Evolutionary conservation across 352 stramenopile genomes (phyloP).

Genomic region (Globisporangium iwayamae): DNA sequence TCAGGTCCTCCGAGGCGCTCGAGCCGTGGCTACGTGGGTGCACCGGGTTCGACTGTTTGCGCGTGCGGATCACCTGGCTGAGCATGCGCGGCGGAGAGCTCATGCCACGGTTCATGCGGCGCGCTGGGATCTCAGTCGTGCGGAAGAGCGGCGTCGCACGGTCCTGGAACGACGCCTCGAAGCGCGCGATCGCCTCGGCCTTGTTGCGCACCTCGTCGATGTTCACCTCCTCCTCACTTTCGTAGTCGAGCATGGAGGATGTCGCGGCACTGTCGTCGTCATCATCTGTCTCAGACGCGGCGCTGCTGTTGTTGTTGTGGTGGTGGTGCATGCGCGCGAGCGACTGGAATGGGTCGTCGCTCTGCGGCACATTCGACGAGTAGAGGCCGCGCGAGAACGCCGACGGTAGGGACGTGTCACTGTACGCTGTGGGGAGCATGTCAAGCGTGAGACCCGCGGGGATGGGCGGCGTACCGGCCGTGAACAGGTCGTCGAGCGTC

Average conservation of each 20-base stretch:
- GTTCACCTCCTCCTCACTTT: conserved; percentile 30
- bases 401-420: conserved; percentile 36
- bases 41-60: conserved; percentile 23
- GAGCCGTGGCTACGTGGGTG: background rate
- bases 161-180: conserved; percentile 37
- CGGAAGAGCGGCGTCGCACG: conserved; percentile 24
- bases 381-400: conserved; percentile 10
- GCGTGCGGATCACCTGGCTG: conserved; percentile 24
- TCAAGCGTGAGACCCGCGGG: conserved; percentile 42
- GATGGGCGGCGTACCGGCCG: conserved; percentile 45
- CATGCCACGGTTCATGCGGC: conserved; percentile 42
- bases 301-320: conserved; percentile 5
- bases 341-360: conserved; percentile 5
- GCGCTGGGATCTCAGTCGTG: conserved; percentile 26
- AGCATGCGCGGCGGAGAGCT: conserved; percentile 50
- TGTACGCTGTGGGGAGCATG: conserved; percentile 38
- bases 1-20: background rate
- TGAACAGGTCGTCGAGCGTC: conserved; percentile 43
- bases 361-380: conserved; percentile 4
- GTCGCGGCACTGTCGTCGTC: conserved; percentile 28
- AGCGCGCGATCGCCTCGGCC: conserved; percentile 27
- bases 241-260: conserved; percentile 30
- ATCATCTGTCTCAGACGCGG: conserved; percentile 24
- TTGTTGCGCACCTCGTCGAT: conserved; percentile 34
- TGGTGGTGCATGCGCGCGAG: conserved; percentile 11